phyloP scores from a whole-genome alignment of 2,329 filamentous ascomycete genomes.

The Neonectria magnoliae region DNA sequence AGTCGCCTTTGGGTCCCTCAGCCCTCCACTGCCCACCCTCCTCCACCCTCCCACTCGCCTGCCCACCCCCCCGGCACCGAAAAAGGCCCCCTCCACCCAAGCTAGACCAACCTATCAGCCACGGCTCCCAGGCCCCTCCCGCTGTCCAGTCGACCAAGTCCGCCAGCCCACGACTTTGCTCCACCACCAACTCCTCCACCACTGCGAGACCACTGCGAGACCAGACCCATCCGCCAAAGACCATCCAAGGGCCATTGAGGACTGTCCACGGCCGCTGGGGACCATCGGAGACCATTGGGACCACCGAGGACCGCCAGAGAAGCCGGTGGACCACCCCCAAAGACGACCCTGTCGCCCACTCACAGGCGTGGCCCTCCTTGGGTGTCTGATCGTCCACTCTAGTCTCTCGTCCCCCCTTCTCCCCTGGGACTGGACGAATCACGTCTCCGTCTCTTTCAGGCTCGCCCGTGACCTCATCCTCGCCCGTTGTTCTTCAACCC shows the following conservation, averaged over 20 bases:
- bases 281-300: constrained; percentile 33
- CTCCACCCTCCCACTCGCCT: constrained; percentile 20
- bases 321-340: constrained; percentile 32
- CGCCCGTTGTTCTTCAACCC: constrained; percentile 40
- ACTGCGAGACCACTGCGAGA: constrained; percentile 26
- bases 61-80: constrained; percentile 4
- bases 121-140: constrained; percentile 27
- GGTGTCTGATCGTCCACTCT: constrained; percentile 43
- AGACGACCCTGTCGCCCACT: constrained; percentile 21
- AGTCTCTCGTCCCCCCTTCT: constrained; percentile 27
- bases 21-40: constrained; percentile 15
- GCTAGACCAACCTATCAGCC: constrained; percentile 22
- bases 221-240: constrained; percentile 24
- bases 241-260: constrained; percentile 28
- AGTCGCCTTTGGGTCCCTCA: constrained; percentile 34
- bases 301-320: constrained; percentile 35
- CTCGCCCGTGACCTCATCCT: constrained; percentile 44
- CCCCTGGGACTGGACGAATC: constrained; percentile 39
- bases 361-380: constrained; percentile 37
- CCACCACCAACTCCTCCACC: constrained; percentile 27
- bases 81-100: constrained; percentile 10
- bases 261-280: constrained; percentile 28
- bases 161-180: constrained; percentile 34
- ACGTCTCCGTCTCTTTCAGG: constrained; percentile 33
- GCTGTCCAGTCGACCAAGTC: constrained; percentile 34